Evolutionary conservation across 106 monocot genomes (phyloP).

Genomic region (Platanthera guangdongensis): DNA sequence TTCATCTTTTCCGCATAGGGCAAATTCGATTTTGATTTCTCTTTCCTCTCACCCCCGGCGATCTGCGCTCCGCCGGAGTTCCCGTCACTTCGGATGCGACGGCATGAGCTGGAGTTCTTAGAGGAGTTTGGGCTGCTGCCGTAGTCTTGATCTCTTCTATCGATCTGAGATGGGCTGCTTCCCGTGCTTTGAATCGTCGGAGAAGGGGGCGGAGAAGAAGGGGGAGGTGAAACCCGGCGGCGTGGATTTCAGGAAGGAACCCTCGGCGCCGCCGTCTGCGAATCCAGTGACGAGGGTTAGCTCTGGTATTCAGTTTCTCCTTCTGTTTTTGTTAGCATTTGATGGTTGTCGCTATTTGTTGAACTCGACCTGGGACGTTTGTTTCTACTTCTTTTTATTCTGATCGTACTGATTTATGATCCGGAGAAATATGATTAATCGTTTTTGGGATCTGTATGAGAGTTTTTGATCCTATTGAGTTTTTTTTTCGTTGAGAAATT

Average conservation of each 20-base stretch:
- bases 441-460: not conserved
- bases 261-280: slow-evolving; percentile 16
- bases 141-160: not conserved
- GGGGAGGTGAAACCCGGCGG: slow-evolving; percentile 9
- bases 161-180: slow-evolving; percentile 43
- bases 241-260: slow-evolving; percentile 36
- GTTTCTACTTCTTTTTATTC: not conserved
- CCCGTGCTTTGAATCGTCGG: slow-evolving; percentile 38
- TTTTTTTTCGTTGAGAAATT: not conserved
- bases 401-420: not conserved
- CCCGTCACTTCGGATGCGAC: not conserved
- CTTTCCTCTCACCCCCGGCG: not conserved
- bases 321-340: not conserved
- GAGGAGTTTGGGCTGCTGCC: not conserved
- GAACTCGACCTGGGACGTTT: not conserved
- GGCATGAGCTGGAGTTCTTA: slow-evolving; percentile 1
- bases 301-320: slow-evolving; percentile 26
- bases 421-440: not conserved
- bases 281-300: slow-evolving; percentile 31
- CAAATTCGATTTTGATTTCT: slow-evolving; percentile 4
- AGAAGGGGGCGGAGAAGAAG: slow-evolving; percentile 14
- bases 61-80: not conserved
- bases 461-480: not conserved
- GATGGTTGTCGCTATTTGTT: not conserved
- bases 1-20: slow-evolving; percentile 7